Base-by-base conservation (phyloP, 2,329 filamentous ascomycete genomes). In the Trichoderma pleuroti region DNA sequence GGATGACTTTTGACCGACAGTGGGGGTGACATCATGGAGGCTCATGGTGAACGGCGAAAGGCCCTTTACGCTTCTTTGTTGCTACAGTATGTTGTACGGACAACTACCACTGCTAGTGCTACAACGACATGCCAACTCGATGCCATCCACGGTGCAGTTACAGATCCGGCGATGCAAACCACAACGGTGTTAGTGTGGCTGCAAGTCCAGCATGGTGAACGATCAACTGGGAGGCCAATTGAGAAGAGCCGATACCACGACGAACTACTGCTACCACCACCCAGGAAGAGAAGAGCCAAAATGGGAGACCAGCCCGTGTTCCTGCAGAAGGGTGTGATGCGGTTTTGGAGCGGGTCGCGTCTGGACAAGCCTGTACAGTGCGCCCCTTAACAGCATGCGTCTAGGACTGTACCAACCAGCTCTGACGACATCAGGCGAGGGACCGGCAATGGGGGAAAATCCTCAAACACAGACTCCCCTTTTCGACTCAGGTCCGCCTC, bases 321-420 rank as follows among this genome's bases (percentile, higher is more conserved):
- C 69, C 73, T 72, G 73, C 72, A 71, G 68, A 73, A 73, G 72
- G 26, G 61, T 66, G 32, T 65, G 63, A 70, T 70, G 70, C 39
- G 70, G 66, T 67, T 61, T 67, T 71, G 61, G 26, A 59, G 70
- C 63, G 72, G 70, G 61, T 57, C 64, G 36, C 42, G 57, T 36
- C 59, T 32, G 36, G 39, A 49, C 24, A 36, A 28, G 30, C 36
- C 11, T 28, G 39, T 52, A 69, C 71, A 70, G 66, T 67, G 60
- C 42, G 68, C 67, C 71, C 67, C 71, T 62, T 70, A 34, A 49
- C 49, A 21, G 10, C 24, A 28, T 57, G 16, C 16, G n/a, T 24
- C 36, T 24, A 21, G 64, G 18, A 61, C 67, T 32, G 36, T 61
- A 21, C 28, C 52, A n/a, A 36, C 59, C 30, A 21, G 28, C 42